Conservation (phyloP, 169 alveolate species). For the Plasmodium cynomolgi region DNA sequence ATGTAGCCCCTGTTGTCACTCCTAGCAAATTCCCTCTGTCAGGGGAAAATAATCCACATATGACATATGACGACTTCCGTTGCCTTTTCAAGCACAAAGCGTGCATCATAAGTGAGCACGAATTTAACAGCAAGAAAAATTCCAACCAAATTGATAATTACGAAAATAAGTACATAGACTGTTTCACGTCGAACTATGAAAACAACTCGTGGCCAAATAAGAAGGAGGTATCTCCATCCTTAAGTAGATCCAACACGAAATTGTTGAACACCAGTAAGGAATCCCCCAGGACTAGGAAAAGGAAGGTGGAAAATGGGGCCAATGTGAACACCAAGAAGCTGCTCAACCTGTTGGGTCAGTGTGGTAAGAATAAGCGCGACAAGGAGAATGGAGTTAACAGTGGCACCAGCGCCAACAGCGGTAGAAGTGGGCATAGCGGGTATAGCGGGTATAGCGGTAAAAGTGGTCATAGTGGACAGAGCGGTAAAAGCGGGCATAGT, state of each 20-base stretch:
- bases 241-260: neutral
- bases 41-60: slow-evolving; percentile 44
- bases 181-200: slow-evolving; percentile 7
- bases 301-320: neutral
- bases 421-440: neutral
- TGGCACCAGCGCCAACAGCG: neutral
- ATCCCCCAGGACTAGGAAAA: slow-evolving; percentile 30
- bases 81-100: slow-evolving; percentile 54
- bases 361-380: slow-evolving; percentile 2
- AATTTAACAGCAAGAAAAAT: slow-evolving; percentile 57
- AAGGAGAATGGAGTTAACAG: neutral
- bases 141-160: neutral
- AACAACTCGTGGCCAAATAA: slow-evolving; percentile 65
- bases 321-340: slow-evolving; percentile 24
- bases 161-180: slow-evolving; percentile 23
- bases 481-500: neutral
- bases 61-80: slow-evolving; percentile 62
- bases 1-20: slow-evolving; percentile 16
- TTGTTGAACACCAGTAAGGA: neutral
- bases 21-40: slow-evolving; percentile 63
- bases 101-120: slow-evolving; percentile 70
- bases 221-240: slow-evolving; percentile 20
- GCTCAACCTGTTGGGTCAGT: neutral
- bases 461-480: neutral
- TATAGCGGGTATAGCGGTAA: neutral